Percentiles rank a stretch among this genome's conserved stretches.
Conservation (phyloP, 768 basidiomycete genomes). For the Boletus speciosus region DNA sequence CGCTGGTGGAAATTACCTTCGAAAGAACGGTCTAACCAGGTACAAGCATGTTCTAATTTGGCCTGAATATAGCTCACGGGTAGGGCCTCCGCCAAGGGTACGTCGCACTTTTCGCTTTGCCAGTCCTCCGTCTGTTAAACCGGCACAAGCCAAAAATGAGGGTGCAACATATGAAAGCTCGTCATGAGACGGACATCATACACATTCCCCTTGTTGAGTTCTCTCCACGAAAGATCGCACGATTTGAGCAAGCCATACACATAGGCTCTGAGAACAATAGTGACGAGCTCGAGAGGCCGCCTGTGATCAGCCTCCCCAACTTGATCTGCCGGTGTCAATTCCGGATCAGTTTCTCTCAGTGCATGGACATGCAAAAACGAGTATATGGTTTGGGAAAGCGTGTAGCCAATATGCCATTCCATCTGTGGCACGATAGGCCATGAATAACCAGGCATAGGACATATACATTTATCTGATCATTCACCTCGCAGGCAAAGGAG, state of each 20-base stretch:
- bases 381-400: conserved; percentile 82
- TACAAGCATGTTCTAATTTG: conserved; percentile 55
- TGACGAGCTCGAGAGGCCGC: conserved; percentile 61
- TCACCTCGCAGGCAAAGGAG: conserved; percentile 74
- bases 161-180: conserved; percentile 8
- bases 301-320: conserved; percentile 34
- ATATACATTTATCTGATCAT: conserved; percentile 19
- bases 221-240: conserved; percentile 79
- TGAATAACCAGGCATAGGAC: conserved; percentile 11
- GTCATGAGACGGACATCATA: conserved; percentile 61
- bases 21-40: conserved; percentile 52
- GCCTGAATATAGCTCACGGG: conserved; percentile 50
- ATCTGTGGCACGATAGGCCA: conserved; percentile 47
- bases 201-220: conserved; percentile 70
- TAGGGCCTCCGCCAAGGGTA: conserved; percentile 66
- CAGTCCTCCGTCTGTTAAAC: conserved; percentile 72
- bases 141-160: conserved; percentile 10
- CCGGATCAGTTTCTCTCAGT: conserved; percentile 57
- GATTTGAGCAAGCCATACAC: conserved; percentile 73
- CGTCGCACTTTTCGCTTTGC: conserved; percentile 86
- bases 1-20: conserved; percentile 33
- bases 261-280: conserved; percentile 63
- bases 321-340: conserved; percentile 35
- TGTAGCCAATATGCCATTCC: conserved; percentile 83
- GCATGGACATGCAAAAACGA: conserved; percentile 73